Evolutionary conservation across 257 asterid species (phyloP).

Genomic region (Solanum etuberosum): DNA sequence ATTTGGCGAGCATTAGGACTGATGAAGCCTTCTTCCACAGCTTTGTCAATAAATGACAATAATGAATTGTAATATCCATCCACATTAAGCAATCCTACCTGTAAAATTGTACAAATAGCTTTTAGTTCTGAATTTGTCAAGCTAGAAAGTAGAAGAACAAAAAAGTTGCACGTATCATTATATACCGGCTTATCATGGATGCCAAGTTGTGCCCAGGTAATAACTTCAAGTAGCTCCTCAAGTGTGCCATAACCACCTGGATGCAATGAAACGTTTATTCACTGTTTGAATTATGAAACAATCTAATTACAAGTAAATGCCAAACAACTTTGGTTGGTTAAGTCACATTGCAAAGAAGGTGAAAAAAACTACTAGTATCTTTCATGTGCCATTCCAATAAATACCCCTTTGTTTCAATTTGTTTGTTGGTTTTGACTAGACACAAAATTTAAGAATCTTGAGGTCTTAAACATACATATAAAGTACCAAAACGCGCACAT

Average conservation of each 20-base stretch:
- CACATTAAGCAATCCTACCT: slow-evolving; percentile 93
- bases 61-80: slow-evolving; percentile 83
- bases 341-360: background rate
- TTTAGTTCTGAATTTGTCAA: background rate
- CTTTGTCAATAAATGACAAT: slow-evolving; percentile 77
- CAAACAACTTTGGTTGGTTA: background rate
- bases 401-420: background rate
- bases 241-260: slow-evolving; percentile 98
- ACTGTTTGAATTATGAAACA: background rate
- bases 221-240: slow-evolving; percentile 93
- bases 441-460: background rate
- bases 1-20: slow-evolving; percentile 80
- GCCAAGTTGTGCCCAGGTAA: slow-evolving; percentile 99
- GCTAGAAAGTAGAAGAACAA: background rate
- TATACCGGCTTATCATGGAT: slow-evolving; percentile 95
- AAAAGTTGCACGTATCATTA: background rate
- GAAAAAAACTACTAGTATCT: background rate
- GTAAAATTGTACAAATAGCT: background rate
- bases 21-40: slow-evolving; percentile 89
- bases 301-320: background rate
- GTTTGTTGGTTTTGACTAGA: background rate
- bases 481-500: background rate
- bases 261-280: background rate
- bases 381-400: background rate
- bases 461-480: background rate